These are phyloP conservation scores for Cladosporium velox DNA, from an alignment of 2,329 filamentous ascomycete genomes.

Conservation along the genomic window DNA sequence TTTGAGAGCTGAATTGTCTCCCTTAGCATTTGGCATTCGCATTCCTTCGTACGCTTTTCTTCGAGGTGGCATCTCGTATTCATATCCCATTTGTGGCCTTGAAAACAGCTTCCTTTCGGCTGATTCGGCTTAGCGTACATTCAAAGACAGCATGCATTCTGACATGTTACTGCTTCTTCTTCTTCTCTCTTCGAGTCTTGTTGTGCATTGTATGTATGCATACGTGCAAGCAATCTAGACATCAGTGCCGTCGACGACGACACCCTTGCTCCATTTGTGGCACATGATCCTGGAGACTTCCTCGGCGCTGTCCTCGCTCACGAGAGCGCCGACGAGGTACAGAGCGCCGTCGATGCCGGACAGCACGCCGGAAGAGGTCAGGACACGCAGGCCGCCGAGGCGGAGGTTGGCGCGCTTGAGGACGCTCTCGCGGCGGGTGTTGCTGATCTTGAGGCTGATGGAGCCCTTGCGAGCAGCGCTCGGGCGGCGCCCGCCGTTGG, in stretches of 20 bases:
- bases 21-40: constrained; percentile 7
- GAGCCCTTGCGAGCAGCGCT: constrained; percentile 69
- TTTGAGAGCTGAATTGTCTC: not conserved
- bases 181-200: not conserved
- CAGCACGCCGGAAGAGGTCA: constrained; percentile 77
- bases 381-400: constrained; percentile 67
- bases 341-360: constrained; percentile 80
- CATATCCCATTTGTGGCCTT: constrained; percentile 2
- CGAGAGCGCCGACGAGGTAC: constrained; percentile 82
- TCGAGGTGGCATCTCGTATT: constrained; percentile 23
- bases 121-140: constrained; percentile 8
- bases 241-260: constrained; percentile 81
- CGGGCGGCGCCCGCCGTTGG: constrained; percentile 41
- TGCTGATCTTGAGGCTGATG: constrained; percentile 76
- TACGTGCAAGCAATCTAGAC: constrained; percentile 56
- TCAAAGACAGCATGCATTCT: constrained; percentile 10
- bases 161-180: constrained; percentile 9
- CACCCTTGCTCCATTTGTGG: constrained; percentile 82
- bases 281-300: constrained; percentile 76
- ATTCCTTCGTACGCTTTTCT: constrained; percentile 21
- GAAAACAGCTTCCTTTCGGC: not conserved
- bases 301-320: constrained; percentile 72
- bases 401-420: constrained; percentile 75
- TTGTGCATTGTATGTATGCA: not conserved
- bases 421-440: constrained; percentile 75